Percentiles rank a stretch among this genome's conserved stretches.
These are phyloP conservation scores for Boletellus deceptivus DNA, from an alignment of 1,284 basidiomycete genomes.

Conservation along the genomic window DNA sequence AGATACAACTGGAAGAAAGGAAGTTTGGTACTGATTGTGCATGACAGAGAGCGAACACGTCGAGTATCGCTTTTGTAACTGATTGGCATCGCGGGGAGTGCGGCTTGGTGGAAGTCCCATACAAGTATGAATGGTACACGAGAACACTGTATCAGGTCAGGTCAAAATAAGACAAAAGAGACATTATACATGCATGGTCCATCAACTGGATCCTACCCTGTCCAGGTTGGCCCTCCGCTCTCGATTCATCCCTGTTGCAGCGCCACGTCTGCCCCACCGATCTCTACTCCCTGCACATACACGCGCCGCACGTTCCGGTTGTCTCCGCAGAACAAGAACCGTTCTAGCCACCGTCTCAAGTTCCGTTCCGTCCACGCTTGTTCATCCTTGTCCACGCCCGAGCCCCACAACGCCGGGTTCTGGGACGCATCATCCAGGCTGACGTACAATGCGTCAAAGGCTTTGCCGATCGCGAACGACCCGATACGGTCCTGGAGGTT, in stretches of 20 bases:
- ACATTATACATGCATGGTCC: neutral
- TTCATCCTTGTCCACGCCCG: constrained; percentile 19
- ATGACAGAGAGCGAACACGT: too few species aligned
- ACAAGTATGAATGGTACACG: too few species aligned
- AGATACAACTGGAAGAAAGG: too few species aligned
- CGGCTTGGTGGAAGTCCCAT: too few species aligned
- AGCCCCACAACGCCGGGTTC: constrained; percentile 64
- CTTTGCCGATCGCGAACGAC: constrained; percentile 75
- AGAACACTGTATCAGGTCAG: too few species aligned
- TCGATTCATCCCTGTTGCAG: neutral
- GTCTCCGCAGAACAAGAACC: constrained; percentile 82
- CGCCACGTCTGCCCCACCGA: constrained; percentile 55
- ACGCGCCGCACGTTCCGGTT: constrained; percentile 84
- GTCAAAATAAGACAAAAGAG: neutral
- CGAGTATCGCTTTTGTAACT: too few species aligned
- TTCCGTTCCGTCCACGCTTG: constrained; percentile 12
- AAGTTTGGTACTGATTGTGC: too few species aligned
- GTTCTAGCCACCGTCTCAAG: constrained; percentile 57
- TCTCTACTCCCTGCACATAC: constrained; percentile 80
- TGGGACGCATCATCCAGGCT: constrained; percentile 48
- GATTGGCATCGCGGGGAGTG: too few species aligned
- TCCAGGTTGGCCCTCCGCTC: too few species aligned
- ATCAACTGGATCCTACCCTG: too few species aligned
- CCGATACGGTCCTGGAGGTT: constrained; percentile 67
- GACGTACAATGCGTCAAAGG: constrained; percentile 85